Conservation (phyloP, 78 protist genomes). For the Emiliania huxleyi region DNA sequence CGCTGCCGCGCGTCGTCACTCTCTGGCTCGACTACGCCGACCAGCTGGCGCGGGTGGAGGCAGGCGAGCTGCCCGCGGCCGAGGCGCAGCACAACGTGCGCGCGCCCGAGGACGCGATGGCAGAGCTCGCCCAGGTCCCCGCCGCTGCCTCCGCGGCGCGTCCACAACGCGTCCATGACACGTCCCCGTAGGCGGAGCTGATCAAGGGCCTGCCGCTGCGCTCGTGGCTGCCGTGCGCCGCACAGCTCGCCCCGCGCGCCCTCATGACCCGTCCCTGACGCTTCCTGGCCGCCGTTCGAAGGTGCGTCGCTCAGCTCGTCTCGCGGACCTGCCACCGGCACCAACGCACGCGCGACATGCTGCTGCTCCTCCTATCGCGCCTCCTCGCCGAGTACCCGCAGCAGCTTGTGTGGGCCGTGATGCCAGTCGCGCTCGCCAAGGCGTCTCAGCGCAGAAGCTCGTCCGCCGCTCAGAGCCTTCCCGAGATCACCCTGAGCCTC, state of each 20-base stretch:
- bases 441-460: neutral
- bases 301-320: slow-evolving; percentile 71
- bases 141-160: no score
- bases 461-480: no score
- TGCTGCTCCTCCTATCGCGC: slow-evolving; percentile 41
- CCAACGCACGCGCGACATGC: neutral
- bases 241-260: slow-evolving; percentile 79
- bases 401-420: slow-evolving; percentile 75
- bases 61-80: no score
- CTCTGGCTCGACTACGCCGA: slow-evolving; percentile 72
- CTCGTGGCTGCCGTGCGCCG: slow-evolving; percentile 59
- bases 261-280: no score
- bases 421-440: slow-evolving; percentile 14
- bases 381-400: slow-evolving; percentile 61
- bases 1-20: slow-evolving; percentile 73
- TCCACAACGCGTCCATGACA: no score
- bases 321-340: slow-evolving; percentile 71
- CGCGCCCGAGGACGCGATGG: slow-evolving; percentile 10
- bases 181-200: no score
- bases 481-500: no score
- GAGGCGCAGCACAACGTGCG: neutral
- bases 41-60: neutral
- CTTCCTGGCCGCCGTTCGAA: no score
- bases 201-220: slow-evolving; percentile 43
- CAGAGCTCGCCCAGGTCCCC: neutral